Evolutionary conservation across 2,329 filamentous ascomycete species (phyloP), one percentile per base, ranked within the genome.

Genomic region (Dactylellina leptospora): DNA sequence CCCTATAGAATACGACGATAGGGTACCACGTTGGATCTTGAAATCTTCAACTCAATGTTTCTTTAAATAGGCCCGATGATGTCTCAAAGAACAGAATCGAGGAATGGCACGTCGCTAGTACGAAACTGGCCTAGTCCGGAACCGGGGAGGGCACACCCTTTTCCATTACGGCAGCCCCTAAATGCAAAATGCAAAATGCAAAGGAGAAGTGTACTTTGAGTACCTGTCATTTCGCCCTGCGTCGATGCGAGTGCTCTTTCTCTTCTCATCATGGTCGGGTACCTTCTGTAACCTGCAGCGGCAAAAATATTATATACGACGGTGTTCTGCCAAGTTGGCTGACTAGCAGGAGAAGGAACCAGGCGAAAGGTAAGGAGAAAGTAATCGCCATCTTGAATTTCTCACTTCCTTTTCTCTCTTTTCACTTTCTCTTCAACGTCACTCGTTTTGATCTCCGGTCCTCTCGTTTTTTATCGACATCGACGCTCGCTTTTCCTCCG

Each of bases 181-280:
- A 64, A 47, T 54, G 47, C 36, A 11, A 40, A 40, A 40, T 40
- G 36, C 36, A 11, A 40, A 40, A 40, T 40, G 51, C 48, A 63
- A 47, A 53, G 20, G 25, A 33, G 28, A 38, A 11, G 9, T 3
- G 23, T 45, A 36, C 48, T 8, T 33, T 18, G 23, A 50, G 42
- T 54, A 64, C 60, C 50, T 56, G 59, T 64, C 61, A 64, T 58
- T 66, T 66, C 51, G 51, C 42, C 47, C 62, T 59, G 47, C 47
- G 38, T 59, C 62, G 53, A 60, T 22, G 38, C 54, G 40, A 25
- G n/a, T 30, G 9, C 40, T 47, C 33, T 40, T 47, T 36, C 48
- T 55, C 50, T 50, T 50, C 44, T 54, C 48, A 47, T 47, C 45
- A n/a, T 47, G 59, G 58, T 53, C 47, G 44, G 58, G 58, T 53